These are phyloP conservation scores for Talaromyces sp. DNA, from an alignment of 2,329 filamentous ascomycete species.

Conservation along the genomic window DNA sequence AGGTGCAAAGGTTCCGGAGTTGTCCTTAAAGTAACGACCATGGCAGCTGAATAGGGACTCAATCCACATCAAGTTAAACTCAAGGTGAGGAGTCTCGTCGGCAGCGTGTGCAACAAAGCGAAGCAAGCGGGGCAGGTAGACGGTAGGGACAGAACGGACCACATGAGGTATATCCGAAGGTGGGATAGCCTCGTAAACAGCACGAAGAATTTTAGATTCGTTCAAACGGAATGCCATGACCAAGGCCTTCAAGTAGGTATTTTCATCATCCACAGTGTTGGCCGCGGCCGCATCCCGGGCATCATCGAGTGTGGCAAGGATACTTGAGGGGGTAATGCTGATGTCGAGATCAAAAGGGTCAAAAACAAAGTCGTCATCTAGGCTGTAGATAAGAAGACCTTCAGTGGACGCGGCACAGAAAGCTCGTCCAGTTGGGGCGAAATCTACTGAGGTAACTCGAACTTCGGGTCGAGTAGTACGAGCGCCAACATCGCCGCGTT, in stretches of 20 bases:
- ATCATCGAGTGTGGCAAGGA: constrained; percentile 69
- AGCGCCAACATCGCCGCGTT: constrained; percentile 80
- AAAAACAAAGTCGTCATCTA: constrained; percentile 82
- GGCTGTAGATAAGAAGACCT: constrained; percentile 87
- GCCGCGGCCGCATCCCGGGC: constrained; percentile 37
- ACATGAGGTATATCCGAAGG: constrained; percentile 73
- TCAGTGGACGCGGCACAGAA: constrained; percentile 97
- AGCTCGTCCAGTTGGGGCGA: constrained; percentile 82
- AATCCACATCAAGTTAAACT: constrained; percentile 94
- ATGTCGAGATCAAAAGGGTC: constrained; percentile 97
- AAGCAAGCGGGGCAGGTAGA: constrained; percentile 83
- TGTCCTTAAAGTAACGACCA: constrained; percentile 80
- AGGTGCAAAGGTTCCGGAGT: constrained; percentile 75
- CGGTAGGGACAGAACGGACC: constrained; percentile 74
- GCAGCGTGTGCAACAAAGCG: constrained; percentile 86
- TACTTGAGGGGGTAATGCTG: constrained; percentile 85
- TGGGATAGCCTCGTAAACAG: constrained; percentile 83
- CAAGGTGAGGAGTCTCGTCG: constrained; percentile 88
- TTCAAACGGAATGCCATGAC: constrained; percentile 98
- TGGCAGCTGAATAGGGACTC: constrained; percentile 79
- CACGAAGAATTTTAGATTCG: constrained; percentile 76
- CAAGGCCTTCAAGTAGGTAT: constrained; percentile 82
- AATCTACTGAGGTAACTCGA: constrained; percentile 79
- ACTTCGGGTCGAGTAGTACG: constrained; percentile 79
- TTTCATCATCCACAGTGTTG: constrained; percentile 66